Evolutionary conservation across 1,139 yeast species (phyloP).

Genomic region (Blastobotrys buckinghamii): DNA sequence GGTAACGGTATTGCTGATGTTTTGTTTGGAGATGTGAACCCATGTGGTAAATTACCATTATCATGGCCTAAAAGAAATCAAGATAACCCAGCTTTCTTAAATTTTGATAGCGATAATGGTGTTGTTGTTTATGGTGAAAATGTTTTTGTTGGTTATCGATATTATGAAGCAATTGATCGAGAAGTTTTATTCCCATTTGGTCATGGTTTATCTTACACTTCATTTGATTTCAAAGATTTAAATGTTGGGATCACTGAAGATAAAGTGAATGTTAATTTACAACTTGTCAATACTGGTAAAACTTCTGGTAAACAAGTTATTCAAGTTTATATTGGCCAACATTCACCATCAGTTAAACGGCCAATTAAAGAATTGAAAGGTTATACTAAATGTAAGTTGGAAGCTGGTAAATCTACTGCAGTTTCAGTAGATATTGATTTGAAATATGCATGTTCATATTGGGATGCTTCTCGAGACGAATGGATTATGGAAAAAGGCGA

Average conservation of each 20-base stretch:
- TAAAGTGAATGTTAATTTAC: constrained; percentile 36
- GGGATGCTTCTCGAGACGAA: constrained; percentile 43
- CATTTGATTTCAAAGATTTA: constrained; percentile 33
- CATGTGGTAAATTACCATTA: constrained; percentile 57
- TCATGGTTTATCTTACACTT: constrained; percentile 52
- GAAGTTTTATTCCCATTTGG: constrained; percentile 56
- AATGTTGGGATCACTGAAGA: constrained; percentile 24
- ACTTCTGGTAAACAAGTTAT: constrained; percentile 42
- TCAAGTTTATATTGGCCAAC: constrained; percentile 42
- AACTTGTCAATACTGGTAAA: constrained; percentile 42
- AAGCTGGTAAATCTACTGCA: constrained; percentile 38
- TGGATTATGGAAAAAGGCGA: constrained; percentile 50
- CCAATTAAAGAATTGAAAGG: constrained; percentile 55
- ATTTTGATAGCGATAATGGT: constrained; percentile 43
- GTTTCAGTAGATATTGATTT: constrained; percentile 37
- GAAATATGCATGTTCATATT: constrained; percentile 51
- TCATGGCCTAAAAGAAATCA: constrained; percentile 47
- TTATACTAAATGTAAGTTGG: constrained; percentile 44
- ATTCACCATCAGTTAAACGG: constrained; percentile 40
- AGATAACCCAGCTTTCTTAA: constrained; percentile 47
- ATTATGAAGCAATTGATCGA: constrained; percentile 46
- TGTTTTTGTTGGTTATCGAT: constrained; percentile 55
- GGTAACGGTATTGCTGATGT: constrained; percentile 53
- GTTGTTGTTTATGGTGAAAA: constrained; percentile 52
- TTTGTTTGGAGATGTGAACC: constrained; percentile 57